phyloP scores from a whole-genome alignment of 495 filamentous ascomycete species.

The Daldinia concentrica region DNA sequence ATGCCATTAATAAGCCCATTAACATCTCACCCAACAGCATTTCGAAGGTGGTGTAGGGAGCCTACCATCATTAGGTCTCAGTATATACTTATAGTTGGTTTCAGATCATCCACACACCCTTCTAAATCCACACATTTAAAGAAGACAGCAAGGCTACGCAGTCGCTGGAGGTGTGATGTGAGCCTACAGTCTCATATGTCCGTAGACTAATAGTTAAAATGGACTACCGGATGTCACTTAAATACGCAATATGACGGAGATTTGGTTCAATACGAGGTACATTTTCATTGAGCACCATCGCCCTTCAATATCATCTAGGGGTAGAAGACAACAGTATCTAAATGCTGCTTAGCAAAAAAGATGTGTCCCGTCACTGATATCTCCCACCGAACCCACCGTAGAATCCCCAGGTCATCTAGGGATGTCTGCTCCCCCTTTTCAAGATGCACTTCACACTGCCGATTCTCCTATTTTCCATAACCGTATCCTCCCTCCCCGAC shows the following conservation, averaged over 20 bases:
- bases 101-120: slow-evolving; percentile 17
- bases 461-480: slow-evolving; percentile 10
- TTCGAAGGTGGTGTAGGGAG: neutral
- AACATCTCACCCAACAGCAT: neutral
- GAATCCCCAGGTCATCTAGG: neutral
- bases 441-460: slow-evolving; percentile 20
- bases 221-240: slow-evolving; percentile 3
- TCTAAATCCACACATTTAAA: neutral
- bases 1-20: neutral
- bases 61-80: neutral
- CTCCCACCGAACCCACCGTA: neutral
- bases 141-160: neutral
- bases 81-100: slow-evolving; percentile 22
- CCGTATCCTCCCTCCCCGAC: neutral
- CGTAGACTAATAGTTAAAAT: neutral
- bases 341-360: neutral
- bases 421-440: slow-evolving; percentile 4
- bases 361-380: neutral
- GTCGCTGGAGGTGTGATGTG: neutral
- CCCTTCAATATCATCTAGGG: neutral
- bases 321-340: neutral
- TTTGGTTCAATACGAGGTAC: neutral
- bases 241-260: neutral
- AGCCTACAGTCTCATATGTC: neutral
- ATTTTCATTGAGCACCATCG: neutral